Conservation (phyloP, 2,329 filamentous ascomycete species). For the Trichoderma sp. region DNA sequence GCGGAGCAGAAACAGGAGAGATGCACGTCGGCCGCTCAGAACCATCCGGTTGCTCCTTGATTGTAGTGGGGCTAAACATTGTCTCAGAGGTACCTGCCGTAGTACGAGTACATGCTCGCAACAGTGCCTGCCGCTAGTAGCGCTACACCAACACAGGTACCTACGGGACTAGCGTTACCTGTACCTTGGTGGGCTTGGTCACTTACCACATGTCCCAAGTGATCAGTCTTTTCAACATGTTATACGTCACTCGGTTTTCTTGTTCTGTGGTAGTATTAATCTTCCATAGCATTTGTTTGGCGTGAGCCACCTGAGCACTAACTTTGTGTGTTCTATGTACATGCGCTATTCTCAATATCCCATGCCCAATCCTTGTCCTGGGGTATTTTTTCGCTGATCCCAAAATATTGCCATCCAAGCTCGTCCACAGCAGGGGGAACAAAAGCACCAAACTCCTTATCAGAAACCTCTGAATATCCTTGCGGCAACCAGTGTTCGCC, state of each 20-base stretch:
- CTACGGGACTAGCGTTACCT: neutral
- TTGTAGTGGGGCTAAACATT: neutral
- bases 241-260: neutral
- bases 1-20: neutral
- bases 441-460: neutral
- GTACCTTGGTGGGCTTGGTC: neutral
- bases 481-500: neutral
- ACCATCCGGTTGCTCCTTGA: neutral
- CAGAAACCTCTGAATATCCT: neutral
- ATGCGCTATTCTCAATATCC: neutral
- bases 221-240: neutral
- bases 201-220: slow-evolving; percentile 1
- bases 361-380: neutral
- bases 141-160: neutral
- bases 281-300: neutral
- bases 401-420: neutral
- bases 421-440: neutral
- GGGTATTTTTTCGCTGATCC: neutral
- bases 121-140: neutral
- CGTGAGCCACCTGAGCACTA: slow-evolving; percentile 5
- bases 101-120: neutral
- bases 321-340: slow-evolving; percentile 11
- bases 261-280: neutral
- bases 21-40: neutral
- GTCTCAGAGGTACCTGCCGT: neutral